A percentile compares a stretch with the other conserved stretches of the same genome.
phyloP scores from a whole-genome alignment of 352 stramenopile species.

The Globisporangium nagaii region DNA sequence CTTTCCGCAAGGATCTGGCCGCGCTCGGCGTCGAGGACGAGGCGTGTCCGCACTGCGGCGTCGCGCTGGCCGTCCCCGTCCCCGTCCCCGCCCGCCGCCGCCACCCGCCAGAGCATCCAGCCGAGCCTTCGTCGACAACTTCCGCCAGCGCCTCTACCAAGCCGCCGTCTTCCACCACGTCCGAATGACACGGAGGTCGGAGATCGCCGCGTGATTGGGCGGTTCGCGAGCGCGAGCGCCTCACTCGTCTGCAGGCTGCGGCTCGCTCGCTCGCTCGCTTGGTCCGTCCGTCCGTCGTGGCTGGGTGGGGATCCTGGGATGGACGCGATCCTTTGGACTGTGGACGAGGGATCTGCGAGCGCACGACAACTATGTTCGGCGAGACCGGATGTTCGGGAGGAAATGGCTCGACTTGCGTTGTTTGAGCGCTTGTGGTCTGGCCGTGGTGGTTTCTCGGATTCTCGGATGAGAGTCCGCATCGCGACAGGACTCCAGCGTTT shows the following conservation, averaged over 20 bases:
- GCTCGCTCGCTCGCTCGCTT: neutral
- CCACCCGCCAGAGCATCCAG: neutral
- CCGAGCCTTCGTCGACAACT: neutral
- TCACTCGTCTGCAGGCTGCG: slow-evolving; percentile 4
- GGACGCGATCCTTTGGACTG: neutral
- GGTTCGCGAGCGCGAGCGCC: neutral
- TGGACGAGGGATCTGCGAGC: slow-evolving; percentile 1
- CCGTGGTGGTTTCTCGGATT: neutral
- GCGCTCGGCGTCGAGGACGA: slow-evolving; percentile 51
- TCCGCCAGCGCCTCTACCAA: neutral
- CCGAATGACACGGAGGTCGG: neutral
- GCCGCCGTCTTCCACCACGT: no score
- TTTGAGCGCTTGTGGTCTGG: no score
- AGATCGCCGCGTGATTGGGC: neutral
- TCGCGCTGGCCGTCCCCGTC: slow-evolving; percentile 27
- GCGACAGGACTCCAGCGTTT: neutral
- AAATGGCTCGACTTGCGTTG: no score
- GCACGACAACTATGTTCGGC: neutral
- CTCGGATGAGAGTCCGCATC: no score
- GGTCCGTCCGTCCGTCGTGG: neutral
- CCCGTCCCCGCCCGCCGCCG: neutral
- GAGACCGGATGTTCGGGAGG: neutral
- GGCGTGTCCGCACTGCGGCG: slow-evolving; percentile 58
- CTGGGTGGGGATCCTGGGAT: neutral
- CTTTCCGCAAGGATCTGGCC: slow-evolving; percentile 59